Conservation (phyloP, 2,329 filamentous ascomycete genomes). For the Venturia pyrina region DNA sequence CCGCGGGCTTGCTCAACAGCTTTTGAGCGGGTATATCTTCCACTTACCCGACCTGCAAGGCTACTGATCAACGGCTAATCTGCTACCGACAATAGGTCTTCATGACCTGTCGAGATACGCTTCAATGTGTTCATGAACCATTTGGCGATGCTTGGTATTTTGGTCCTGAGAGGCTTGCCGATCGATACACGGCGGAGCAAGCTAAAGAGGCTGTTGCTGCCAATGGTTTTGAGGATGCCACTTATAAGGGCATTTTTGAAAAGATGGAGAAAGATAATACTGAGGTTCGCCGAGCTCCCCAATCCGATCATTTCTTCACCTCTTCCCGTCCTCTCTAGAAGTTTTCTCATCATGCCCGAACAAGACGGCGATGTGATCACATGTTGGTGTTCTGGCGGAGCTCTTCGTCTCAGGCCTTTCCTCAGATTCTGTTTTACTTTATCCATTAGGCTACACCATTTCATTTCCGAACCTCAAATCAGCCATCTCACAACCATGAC, state of each 20-base stretch:
- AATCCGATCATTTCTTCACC: not conserved
- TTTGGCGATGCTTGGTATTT: conserved; percentile 97
- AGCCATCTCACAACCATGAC: conserved; percentile 6
- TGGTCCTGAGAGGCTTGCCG: conserved; percentile 76
- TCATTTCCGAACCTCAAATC: not conserved
- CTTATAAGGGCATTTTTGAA: conserved; percentile 69
- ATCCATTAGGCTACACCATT: not conserved
- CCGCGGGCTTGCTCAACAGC: conserved; percentile 92
- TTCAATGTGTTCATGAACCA: conserved; percentile 85
- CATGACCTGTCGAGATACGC: conserved; percentile 78
- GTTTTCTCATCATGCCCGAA: not conserved
- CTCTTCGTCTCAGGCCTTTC: not conserved
- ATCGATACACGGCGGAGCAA: conserved; percentile 63
- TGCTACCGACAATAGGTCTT: conserved; percentile 50
- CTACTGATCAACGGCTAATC: conserved; percentile 12
- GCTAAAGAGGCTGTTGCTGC: conserved; percentile 35
- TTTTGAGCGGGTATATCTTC: conserved; percentile 70
- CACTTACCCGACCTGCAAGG: not conserved
- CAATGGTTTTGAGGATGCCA: conserved; percentile 59
- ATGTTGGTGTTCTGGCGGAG: not conserved
- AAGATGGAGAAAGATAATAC: conserved; percentile 60
- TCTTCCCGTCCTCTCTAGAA: conserved; percentile 11
- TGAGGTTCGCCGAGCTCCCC: conserved; percentile 50
- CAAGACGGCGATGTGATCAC: not conserved
- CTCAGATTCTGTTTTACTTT: not conserved